A percentile compares a stretch with the other conserved stretches of the same genome.
These are phyloP conservation scores for Paxillus involutus DNA, from an alignment of 768 basidiomycete species.

Conservation along the genomic window DNA sequence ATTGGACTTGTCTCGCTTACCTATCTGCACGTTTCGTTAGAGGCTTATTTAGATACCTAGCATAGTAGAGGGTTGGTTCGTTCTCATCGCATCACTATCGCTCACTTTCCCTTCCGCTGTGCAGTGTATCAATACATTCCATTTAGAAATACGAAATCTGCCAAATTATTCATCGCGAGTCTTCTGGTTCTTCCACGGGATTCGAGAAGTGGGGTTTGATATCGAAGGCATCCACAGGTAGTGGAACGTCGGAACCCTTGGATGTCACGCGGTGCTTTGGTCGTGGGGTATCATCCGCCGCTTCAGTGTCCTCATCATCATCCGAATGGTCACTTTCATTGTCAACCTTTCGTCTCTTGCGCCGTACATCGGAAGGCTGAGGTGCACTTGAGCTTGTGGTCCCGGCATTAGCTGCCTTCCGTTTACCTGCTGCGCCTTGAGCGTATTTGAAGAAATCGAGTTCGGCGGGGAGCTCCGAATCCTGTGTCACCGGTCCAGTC, in stretches of 20 bases:
- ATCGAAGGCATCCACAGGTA: constrained; percentile 50
- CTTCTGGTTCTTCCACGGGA: too few species aligned
- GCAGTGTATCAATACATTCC: too few species aligned
- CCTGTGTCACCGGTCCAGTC: constrained; percentile 23
- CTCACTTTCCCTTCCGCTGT: too few species aligned
- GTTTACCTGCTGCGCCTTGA: constrained; percentile 51
- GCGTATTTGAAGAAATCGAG: constrained; percentile 78
- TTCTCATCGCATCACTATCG: too few species aligned
- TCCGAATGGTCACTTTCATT: constrained; percentile 22
- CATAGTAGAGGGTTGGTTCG: too few species aligned
- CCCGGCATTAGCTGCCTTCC: constrained; percentile 37
- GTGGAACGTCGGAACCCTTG: constrained; percentile 69
- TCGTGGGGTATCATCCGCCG: constrained; percentile 19
- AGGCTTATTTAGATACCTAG: too few species aligned
- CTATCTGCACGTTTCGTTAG: too few species aligned
- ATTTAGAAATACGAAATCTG: too few species aligned
- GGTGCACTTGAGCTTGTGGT: constrained; percentile 12
- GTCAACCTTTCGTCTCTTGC: constrained; percentile 31
- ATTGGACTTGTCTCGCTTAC: too few species aligned
- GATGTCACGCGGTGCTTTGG: constrained; percentile 60
- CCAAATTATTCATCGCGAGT: too few species aligned
- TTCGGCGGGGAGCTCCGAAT: constrained; percentile 65
- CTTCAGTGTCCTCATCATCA: constrained; percentile 21
- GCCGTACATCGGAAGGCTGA: constrained; percentile 7
- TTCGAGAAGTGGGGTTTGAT: too few species aligned